Evolutionary conservation across 495 filamentous ascomycete species (phyloP).

Genomic region (Achaetomiella virescens): DNA sequence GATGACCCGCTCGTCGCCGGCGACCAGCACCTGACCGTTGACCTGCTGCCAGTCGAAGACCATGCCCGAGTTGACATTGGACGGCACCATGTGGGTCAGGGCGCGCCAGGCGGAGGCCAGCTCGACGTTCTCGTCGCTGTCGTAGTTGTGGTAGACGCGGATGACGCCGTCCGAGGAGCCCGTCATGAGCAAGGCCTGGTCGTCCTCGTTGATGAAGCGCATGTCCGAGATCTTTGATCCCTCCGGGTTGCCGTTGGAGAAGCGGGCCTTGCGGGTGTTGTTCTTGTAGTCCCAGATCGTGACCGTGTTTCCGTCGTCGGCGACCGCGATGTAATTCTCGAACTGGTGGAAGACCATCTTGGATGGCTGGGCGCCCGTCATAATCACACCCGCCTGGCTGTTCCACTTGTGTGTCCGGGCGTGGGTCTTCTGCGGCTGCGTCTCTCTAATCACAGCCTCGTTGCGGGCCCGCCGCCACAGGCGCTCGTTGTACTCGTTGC

Average conservation of each 20-base stretch:
- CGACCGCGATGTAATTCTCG: conserved; percentile 90
- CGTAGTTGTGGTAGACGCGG: conserved; percentile 89
- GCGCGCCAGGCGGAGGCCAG: conserved; percentile 91
- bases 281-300: conserved; percentile 91
- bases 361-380: conserved; percentile 78
- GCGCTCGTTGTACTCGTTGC: conserved; percentile 92
- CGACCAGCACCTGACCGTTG: conserved; percentile 87
- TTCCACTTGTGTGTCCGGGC: conserved; percentile 83
- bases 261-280: conserved; percentile 65
- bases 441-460: conserved; percentile 82
- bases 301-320: conserved; percentile 84
- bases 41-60: conserved; percentile 99
- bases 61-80: conserved; percentile 86
- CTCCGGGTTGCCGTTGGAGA: conserved; percentile 87
- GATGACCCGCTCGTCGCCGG: conserved; percentile 93
- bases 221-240: conserved; percentile 91
- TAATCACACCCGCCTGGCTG: conserved; percentile 65
- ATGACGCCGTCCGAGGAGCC: conserved; percentile 92
- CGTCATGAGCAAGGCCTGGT: conserved; percentile 89
- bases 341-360: conserved; percentile 98
- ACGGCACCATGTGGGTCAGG: conserved; percentile 83
- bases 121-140: conserved; percentile 63
- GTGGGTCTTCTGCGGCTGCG: conserved; percentile 84
- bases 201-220: conserved; percentile 96
- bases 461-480: conserved; percentile 92